Evolutionary conservation across 805 yeast species (phyloP).

Genomic region (Blastobotrys chiropterorum): DNA sequence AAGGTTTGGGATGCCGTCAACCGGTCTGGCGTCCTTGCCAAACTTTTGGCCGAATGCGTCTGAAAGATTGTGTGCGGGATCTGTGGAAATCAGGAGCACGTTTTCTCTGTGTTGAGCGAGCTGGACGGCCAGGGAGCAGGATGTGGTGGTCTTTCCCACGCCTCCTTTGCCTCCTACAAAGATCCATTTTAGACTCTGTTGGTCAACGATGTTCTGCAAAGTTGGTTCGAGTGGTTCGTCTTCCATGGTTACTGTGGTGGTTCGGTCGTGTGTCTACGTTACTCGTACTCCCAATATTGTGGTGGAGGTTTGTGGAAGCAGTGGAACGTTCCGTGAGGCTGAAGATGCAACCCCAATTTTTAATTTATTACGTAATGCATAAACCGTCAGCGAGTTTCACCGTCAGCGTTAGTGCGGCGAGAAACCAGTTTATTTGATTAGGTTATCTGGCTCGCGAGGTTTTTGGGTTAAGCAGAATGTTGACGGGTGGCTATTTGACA

Average conservation of each 20-base stretch:
- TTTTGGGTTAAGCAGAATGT: too few species aligned
- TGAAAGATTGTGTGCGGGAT: slow-evolving; percentile 96
- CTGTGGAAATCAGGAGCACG: slow-evolving; percentile 87
- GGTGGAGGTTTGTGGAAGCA: neutral
- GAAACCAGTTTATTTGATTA: too few species aligned
- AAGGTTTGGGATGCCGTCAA: slow-evolving; percentile 80
- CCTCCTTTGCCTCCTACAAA: slow-evolving; percentile 99
- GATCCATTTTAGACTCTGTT: slow-evolving; percentile 74
- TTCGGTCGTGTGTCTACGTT: neutral
- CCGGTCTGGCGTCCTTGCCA: slow-evolving; percentile 92
- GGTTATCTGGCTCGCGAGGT: too few species aligned
- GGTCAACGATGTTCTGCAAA: slow-evolving; percentile 37
- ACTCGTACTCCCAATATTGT: neutral
- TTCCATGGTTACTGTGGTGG: neutral
- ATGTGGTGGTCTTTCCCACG: slow-evolving; percentile 97
- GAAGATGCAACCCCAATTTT: neutral
- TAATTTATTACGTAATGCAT: too few species aligned
- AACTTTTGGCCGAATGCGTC: slow-evolving; percentile 99
- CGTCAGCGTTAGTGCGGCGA: too few species aligned
- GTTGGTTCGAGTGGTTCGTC: slow-evolving; percentile 33
- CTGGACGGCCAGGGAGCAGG: slow-evolving; percentile 92
- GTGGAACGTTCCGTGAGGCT: neutral
- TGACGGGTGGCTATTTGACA: too few species aligned
- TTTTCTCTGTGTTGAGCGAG: slow-evolving; percentile 79
- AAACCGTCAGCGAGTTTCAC: too few species aligned